A percentile compares a stretch with the other conserved stretches of the same genome.
Evolutionary conservation across 2,329 filamentous ascomycete genomes (phyloP).

Genomic region (Lizonia empirigonia): DNA sequence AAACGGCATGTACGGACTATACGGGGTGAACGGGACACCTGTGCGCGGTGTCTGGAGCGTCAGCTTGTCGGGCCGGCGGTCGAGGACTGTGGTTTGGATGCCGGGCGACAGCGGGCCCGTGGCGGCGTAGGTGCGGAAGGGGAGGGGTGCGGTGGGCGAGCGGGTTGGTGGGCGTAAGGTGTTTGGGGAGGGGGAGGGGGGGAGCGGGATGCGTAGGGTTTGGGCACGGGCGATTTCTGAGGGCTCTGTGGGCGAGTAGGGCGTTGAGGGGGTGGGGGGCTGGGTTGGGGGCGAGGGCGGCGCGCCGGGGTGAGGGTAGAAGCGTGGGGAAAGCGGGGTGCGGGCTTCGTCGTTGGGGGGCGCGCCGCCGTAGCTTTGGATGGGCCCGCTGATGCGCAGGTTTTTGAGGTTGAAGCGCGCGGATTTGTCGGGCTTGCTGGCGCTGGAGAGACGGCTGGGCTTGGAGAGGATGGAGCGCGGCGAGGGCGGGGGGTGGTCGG

Average conservation of each 20-base stretch:
- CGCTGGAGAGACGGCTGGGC: constrained; percentile 43
- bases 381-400: constrained; percentile 63
- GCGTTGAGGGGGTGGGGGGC: constrained; percentile 41
- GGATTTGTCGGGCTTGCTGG: constrained; percentile 47
- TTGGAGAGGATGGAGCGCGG: constrained; percentile 48
- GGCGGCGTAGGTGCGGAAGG: constrained; percentile 39
- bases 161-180: not conserved
- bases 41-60: constrained; percentile 56
- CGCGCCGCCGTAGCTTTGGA: constrained; percentile 52
- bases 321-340: constrained; percentile 62
- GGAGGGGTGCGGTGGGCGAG: constrained; percentile 31
- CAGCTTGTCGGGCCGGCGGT: constrained; percentile 43
- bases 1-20: constrained; percentile 80
- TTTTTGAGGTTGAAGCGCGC: constrained; percentile 57
- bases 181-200: constrained; percentile 4
- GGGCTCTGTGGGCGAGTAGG: constrained; percentile 44
- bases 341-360: constrained; percentile 54
- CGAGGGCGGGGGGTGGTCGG: constrained; percentile 29
- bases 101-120: constrained; percentile 35
- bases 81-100: constrained; percentile 53
- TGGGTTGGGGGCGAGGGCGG: constrained; percentile 59
- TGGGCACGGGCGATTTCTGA: constrained; percentile 45
- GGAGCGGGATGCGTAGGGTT: constrained; percentile 43
- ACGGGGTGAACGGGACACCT: constrained; percentile 70
- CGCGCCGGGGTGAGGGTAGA: constrained; percentile 59